A percentile compares a stretch with the other conserved stretches of the same genome.
Conservation (phyloP, 148 eudicot genomes). For the Rhododendron molle region DNA sequence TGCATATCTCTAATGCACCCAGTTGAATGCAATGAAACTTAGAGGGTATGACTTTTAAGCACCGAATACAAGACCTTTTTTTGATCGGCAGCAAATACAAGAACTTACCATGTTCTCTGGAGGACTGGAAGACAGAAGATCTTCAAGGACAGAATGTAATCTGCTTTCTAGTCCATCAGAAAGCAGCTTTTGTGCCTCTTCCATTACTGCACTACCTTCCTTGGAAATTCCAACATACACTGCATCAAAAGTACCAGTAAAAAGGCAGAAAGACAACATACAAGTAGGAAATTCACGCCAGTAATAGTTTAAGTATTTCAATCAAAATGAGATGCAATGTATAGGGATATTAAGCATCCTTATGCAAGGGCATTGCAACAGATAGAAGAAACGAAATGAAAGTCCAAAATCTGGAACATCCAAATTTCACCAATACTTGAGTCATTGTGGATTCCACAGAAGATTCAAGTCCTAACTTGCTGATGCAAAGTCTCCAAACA, state of each 20-base stretch:
- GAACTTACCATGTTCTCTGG: conserved; percentile 78
- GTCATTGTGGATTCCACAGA: neutral
- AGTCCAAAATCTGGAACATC: neutral
- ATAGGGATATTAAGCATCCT: neutral
- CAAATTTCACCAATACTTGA: neutral
- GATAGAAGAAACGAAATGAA: neutral
- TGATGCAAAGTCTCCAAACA: neutral
- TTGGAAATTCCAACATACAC: conserved; percentile 53
- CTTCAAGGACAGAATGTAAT: conserved; percentile 50
- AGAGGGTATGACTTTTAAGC: neutral
- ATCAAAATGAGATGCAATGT: neutral
- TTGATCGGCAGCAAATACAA: neutral
- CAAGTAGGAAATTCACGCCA: neutral
- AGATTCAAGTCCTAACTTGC: neutral
- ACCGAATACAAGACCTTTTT: conserved; percentile 18
- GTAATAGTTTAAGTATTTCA: neutral
- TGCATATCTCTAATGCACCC: neutral
- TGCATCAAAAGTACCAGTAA: conserved; percentile 27
- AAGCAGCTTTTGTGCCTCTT: conserved; percentile 54
- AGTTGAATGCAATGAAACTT: neutral
- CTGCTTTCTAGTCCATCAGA: conserved; percentile 74
- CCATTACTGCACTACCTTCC: conserved; percentile 35
- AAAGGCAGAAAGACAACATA: neutral
- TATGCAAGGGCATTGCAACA: neutral
- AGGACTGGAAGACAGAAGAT: conserved; percentile 45